Percentiles rank a stretch among this genome's conserved stretches.
Evolutionary conservation across 352 stramenopile species (phyloP).

Genomic region (Globisporangium sylvaticum): DNA sequence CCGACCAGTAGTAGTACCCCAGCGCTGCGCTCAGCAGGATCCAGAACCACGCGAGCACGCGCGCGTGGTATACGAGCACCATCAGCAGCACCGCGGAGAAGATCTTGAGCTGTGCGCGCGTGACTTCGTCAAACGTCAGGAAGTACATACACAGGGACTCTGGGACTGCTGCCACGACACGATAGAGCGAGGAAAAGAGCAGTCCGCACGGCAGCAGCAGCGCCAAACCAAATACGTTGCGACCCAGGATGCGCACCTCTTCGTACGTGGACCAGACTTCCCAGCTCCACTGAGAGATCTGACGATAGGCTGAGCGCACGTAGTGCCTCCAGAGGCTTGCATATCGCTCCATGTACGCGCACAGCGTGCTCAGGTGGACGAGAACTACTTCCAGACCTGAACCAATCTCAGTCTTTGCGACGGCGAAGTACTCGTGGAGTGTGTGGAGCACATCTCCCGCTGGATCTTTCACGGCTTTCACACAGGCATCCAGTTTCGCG

Average conservation of each 20-base stretch:
- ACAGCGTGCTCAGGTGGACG: background rate
- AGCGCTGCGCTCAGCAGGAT: slow-evolving; percentile 16
- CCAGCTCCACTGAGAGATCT: slow-evolving; percentile 5
- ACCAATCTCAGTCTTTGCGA: background rate
- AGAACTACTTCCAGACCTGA: background rate
- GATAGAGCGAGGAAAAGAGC: slow-evolving; percentile 31
- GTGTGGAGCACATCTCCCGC: background rate
- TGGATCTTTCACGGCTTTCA: slow-evolving; percentile 1
- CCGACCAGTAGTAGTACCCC: slow-evolving; percentile 52
- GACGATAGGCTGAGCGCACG: background rate
- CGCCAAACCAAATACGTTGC: slow-evolving; percentile 20
- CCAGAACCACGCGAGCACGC: slow-evolving; percentile 40
- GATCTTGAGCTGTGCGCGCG: slow-evolving; percentile 41
- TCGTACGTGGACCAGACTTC: slow-evolving; percentile 30
- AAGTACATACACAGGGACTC: slow-evolving; percentile 23
- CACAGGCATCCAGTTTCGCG: background rate
- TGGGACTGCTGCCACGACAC: slow-evolving; percentile 21
- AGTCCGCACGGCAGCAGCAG: slow-evolving; percentile 21
- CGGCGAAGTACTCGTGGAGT: background rate
- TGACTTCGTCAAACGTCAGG: slow-evolving; percentile 35
- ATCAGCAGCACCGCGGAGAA: slow-evolving; percentile 18
- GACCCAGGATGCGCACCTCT: slow-evolving; percentile 28
- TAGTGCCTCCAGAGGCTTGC: background rate
- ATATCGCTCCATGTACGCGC: background rate
- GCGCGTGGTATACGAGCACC: slow-evolving; percentile 29